Conservation (phyloP, 768 basidiomycete species). For the Russula lepida region DNA sequence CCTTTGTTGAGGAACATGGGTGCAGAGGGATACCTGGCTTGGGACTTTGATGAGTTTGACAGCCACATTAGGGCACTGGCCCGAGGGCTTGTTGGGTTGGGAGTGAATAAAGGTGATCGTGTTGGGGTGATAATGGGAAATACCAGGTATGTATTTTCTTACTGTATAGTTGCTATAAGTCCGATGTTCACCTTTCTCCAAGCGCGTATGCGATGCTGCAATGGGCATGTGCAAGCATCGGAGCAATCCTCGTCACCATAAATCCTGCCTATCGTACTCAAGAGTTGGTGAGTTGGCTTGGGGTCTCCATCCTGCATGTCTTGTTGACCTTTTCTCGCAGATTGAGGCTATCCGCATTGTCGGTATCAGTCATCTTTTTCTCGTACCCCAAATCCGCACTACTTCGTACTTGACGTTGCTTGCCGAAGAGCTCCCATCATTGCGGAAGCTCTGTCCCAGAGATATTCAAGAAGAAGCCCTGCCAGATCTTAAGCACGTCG, state of each 20-base stretch:
- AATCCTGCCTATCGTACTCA: constrained; percentile 71
- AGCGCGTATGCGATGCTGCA: constrained; percentile 77
- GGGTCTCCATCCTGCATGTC: neutral
- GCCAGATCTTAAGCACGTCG: constrained; percentile 52
- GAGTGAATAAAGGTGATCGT: constrained; percentile 66
- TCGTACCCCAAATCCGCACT: constrained; percentile 59
- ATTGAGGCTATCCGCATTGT: constrained; percentile 53
- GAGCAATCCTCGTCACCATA: constrained; percentile 75
- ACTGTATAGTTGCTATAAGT: neutral
- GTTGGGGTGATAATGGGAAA: constrained; percentile 83
- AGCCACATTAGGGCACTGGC: constrained; percentile 58
- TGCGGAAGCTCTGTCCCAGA: constrained; percentile 42
- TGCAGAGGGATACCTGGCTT: constrained; percentile 47
- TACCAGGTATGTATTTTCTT: constrained; percentile 47
- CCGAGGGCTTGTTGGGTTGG: constrained; percentile 58
- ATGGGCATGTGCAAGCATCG: constrained; percentile 80
- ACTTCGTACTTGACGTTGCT: constrained; percentile 60
- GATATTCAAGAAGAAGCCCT: constrained; percentile 49
- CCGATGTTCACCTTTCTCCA: neutral
- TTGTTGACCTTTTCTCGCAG: constrained; percentile 30
- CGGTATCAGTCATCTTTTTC: constrained; percentile 59
- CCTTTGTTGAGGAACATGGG: constrained; percentile 46
- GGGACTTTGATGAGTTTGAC: constrained; percentile 69
- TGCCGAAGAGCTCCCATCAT: constrained; percentile 46
- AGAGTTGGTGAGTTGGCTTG: constrained; percentile 53